These are phyloP conservation scores for Psophocarpus tetragonolobus DNA, from an alignment of 306 rosid species.

Conservation along the genomic window DNA sequence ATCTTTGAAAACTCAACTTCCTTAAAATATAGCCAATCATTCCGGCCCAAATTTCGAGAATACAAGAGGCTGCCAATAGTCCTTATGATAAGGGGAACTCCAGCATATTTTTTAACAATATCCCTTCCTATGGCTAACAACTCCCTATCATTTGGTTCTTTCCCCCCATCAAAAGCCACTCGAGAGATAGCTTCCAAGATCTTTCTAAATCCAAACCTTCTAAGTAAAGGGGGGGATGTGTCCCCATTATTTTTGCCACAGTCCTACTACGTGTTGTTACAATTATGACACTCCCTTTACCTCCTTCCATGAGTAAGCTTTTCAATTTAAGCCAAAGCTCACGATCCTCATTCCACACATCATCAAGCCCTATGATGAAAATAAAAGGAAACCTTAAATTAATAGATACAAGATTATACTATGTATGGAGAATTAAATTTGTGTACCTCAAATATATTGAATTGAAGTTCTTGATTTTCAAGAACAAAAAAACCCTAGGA, in stretches of 20 bases:
- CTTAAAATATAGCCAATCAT: constrained; percentile 39
- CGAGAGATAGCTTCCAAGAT: constrained; percentile 29
- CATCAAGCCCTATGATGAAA: no score
- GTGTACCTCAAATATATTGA: no score
- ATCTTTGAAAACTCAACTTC: constrained; percentile 39
- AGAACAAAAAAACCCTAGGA: no score
- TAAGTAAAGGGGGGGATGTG: background rate
- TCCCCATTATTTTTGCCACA: constrained; percentile 9
- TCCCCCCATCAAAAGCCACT: constrained; percentile 21
- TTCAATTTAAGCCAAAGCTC: constrained; percentile 24
- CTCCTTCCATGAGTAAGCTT: constrained; percentile 32
- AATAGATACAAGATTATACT: no score
- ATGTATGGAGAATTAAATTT: no score
- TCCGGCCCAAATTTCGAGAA: constrained; percentile 25
- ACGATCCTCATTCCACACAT: constrained; percentile 40
- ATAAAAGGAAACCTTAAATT: no score
- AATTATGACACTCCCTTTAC: constrained; percentile 39
- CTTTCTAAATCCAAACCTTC: constrained; percentile 17
- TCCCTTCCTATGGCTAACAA: constrained; percentile 19
- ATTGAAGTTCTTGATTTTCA: no score
- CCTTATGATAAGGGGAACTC: constrained; percentile 38
- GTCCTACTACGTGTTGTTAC: constrained; percentile 37
- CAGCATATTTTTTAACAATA: constrained; percentile 38
- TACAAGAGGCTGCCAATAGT: constrained; percentile 39
- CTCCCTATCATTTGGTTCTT: constrained; percentile 6